Evolutionary conservation across 2,329 filamentous ascomycete genomes (phyloP), one percentile per base, ranked within the genome.

Genomic region (Hymenotorrendiella dingleyae): DNA sequence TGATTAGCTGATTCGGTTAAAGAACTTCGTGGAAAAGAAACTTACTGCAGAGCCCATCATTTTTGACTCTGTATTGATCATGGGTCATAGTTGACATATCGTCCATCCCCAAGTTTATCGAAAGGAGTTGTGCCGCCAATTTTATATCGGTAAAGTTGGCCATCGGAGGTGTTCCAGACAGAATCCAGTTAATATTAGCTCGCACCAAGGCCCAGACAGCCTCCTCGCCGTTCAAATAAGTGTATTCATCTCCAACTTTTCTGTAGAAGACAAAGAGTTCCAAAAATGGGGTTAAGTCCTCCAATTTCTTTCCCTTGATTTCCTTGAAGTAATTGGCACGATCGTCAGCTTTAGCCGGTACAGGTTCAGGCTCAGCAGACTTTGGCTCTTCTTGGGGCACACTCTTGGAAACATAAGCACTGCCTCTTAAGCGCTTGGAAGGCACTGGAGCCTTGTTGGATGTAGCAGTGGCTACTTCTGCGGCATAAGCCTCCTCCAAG

Each of bases 191-290:
- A 16, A 12, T 29, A 2, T 23, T 12, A 6, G 39, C 23, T 19
- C 37, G 21, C 11, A 48, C 23, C n/a, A 41, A 29, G 7, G 46
- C 8, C 3, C 41, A 12, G 5, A 27, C 41, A 8, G n/a, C 16
- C 4, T 37, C 29, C 4, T 24, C 58, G 12, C 63, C 55, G 33
- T 67, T 64, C 4, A 74, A 62, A 48, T 82, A 80, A 1, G 79
- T 76, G 50, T 77, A 83, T 50, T 85, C 81, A 47, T 85, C 81
- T 1, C 83, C 65, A 2, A 84, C 69, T 0, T 84, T 45, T 5
- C 81, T 68, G 42, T 74, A 73, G 56, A 76, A 84, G 2, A 64
- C 59, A 54, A 83, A 84, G 52, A 78, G 69, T 46, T 84, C 78
- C 1, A 84, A 54, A 4, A 44, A 6, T 7, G 36, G 36, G 0